Evolutionary conservation across 192 early-diverging fungal genomes (phyloP).

Genomic region (Kickxella alabastrina): DNA sequence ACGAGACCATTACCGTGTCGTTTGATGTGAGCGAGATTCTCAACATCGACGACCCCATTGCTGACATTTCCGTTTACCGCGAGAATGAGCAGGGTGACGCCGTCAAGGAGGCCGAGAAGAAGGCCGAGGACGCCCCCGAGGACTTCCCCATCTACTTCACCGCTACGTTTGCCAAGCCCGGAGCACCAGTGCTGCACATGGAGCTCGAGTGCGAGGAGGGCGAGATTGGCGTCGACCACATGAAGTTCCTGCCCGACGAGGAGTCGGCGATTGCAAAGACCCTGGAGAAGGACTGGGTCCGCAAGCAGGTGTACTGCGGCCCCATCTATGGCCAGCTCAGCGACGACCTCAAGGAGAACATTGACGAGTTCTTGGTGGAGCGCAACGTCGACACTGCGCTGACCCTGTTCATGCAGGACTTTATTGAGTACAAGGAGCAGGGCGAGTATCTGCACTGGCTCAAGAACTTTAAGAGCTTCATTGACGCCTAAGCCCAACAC

Average conservation of each 20-base stretch:
- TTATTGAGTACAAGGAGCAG: conserved; percentile 94
- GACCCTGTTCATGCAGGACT: conserved; percentile 81
- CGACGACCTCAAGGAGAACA: conserved; percentile 67
- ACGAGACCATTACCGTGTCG: conserved; percentile 82
- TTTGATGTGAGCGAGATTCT: conserved; percentile 86
- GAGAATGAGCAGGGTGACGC: conserved; percentile 54
- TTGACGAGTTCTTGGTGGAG: conserved; percentile 80
- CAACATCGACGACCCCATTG: conserved; percentile 68
- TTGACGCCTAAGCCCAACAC: conserved; percentile 55
- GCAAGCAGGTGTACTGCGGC: conserved; percentile 81
- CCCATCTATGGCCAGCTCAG: conserved; percentile 90
- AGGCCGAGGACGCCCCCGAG: conserved; percentile 64
- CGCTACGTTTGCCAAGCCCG: conserved; percentile 78
- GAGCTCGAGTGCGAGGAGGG: conserved; percentile 79
- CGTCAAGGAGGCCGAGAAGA: conserved; percentile 55
- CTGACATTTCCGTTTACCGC: conserved; percentile 53
- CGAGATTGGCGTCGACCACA: conserved; percentile 79
- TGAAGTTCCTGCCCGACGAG: conserved; percentile 63
- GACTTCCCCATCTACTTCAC: conserved; percentile 76
- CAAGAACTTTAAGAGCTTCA: conserved; percentile 71
- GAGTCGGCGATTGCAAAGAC: conserved; percentile 60
- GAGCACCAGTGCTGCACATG: conserved; percentile 72
- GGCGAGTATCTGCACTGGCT: conserved; percentile 90
- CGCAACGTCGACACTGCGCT: conserved; percentile 81
- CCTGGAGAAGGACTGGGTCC: conserved; percentile 85